A percentile compares a stretch with the other conserved stretches of the same genome.
Conservation (phyloP, 371 early-diverging fungal genomes). For the Smittium culicis region DNA sequence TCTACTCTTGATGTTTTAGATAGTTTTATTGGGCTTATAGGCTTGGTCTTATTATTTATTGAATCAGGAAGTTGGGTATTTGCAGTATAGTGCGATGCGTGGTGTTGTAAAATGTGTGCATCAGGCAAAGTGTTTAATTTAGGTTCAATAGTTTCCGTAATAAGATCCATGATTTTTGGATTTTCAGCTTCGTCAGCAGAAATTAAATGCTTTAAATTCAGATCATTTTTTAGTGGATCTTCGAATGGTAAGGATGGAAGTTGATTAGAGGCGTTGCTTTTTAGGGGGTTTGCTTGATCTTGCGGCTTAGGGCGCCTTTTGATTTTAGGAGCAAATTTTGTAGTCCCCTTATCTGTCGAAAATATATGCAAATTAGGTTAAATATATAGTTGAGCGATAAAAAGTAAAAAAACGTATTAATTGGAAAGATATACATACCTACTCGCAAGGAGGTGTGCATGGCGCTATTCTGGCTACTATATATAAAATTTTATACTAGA, state of each 20-base stretch:
- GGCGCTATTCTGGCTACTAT: no score
- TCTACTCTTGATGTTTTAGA: no score
- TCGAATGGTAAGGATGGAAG: neutral
- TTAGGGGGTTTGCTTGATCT: neutral
- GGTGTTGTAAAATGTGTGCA: no score
- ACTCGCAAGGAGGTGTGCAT: constrained; percentile 6
- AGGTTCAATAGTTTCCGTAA: neutral
- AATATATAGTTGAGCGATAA: neutral
- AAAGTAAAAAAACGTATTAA: neutral
- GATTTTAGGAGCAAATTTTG: constrained; percentile 9
- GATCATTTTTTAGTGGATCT: neutral
- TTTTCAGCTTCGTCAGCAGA: neutral
- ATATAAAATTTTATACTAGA: no score
- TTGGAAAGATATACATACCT: neutral
- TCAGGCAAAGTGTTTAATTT: neutral
- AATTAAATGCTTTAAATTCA: neutral
- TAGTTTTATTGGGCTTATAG: no score
- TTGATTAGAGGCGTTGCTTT: neutral
- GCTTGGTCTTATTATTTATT: no score
- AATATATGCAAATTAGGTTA: neutral
- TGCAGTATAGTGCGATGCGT: no score
- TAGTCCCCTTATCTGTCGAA: constrained; percentile 7
- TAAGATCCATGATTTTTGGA: neutral
- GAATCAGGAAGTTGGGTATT: no score
- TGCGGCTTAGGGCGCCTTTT: neutral